These are phyloP conservation scores for Chlamydomonas schloesseri DNA, from an alignment of 139 green algal species.

Conservation along the genomic window DNA sequence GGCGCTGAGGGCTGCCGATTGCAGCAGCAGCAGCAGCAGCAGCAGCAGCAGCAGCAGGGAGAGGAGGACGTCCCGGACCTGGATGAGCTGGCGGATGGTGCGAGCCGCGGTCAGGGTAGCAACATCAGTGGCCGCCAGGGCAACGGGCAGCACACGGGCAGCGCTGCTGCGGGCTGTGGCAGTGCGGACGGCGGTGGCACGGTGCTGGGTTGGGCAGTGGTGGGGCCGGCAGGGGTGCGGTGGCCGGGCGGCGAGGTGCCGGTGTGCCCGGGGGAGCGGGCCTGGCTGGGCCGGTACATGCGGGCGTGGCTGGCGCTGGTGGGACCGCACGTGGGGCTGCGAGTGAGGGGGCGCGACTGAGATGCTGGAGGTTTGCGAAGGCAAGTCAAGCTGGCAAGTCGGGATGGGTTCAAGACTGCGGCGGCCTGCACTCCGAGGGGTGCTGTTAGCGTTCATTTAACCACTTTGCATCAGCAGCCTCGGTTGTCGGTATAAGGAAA, in stretches of 20 bases:
- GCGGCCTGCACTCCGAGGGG: too few relatives aligned
- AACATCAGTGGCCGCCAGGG: background rate
- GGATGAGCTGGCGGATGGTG: slow-evolving; percentile 3
- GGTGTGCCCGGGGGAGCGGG: background rate
- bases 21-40: background rate
- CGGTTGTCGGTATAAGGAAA: too few relatives aligned
- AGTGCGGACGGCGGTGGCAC: background rate
- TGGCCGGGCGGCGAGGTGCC: slow-evolving; percentile 21
- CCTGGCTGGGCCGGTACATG: background rate
- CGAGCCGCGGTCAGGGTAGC: too few relatives aligned
- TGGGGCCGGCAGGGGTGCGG: background rate
- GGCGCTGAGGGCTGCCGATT: too few relatives aligned
- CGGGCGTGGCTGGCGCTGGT: slow-evolving; percentile 2
- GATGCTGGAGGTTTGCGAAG: too few relatives aligned
- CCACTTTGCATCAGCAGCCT: too few relatives aligned
- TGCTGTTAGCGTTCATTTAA: too few relatives aligned
- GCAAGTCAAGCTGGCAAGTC: too few relatives aligned
- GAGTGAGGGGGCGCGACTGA: background rate
- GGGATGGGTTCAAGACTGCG: too few relatives aligned
- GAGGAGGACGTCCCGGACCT: background rate
- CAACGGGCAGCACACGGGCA: background rate
- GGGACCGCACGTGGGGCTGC: background rate
- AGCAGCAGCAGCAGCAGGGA: too few relatives aligned
- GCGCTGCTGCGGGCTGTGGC: background rate
- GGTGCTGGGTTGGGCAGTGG: background rate